A percentile compares a stretch with the other conserved stretches of the same genome.
Conservation (phyloP, 306 rosid species). For the Quercus berberidifolia region DNA sequence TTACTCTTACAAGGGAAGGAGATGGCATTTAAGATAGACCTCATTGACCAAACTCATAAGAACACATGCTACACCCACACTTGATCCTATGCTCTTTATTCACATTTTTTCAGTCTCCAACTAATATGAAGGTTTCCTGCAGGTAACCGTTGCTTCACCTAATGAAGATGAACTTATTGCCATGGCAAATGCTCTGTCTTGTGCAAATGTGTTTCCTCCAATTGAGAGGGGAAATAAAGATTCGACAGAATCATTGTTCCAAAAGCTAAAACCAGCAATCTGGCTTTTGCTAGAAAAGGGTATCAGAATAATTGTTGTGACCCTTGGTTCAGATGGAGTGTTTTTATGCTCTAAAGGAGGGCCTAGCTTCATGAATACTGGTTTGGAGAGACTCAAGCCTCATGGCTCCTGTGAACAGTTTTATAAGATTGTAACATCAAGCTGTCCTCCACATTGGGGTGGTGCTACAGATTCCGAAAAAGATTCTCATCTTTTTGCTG, state of each 20-base stretch:
- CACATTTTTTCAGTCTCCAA: background rate
- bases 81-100: constrained; percentile 4
- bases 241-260: constrained; percentile 49
- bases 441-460: constrained; percentile 42
- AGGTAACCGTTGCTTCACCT: constrained; percentile 77
- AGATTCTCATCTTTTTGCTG: constrained; percentile 51
- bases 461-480: constrained; percentile 31
- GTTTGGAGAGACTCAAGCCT: constrained; percentile 25
- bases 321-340: constrained; percentile 69
- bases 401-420: constrained; percentile 27
- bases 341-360: constrained; percentile 70
- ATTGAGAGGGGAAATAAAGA: constrained; percentile 33
- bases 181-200: constrained; percentile 74
- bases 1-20: too few species aligned
- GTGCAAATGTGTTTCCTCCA: constrained; percentile 40
- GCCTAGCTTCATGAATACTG: constrained; percentile 33
- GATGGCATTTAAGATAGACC: too few species aligned
- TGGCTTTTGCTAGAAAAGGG: constrained; percentile 75
- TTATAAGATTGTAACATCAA: constrained; percentile 35
- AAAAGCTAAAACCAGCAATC: constrained; percentile 63
- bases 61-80: background rate
- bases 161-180: constrained; percentile 84
- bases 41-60: too few species aligned
- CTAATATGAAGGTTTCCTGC: background rate
- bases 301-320: constrained; percentile 66